Evolutionary conservation across 1,284 basidiomycete species (phyloP).

Genomic region (Austroboletus niveus): DNA sequence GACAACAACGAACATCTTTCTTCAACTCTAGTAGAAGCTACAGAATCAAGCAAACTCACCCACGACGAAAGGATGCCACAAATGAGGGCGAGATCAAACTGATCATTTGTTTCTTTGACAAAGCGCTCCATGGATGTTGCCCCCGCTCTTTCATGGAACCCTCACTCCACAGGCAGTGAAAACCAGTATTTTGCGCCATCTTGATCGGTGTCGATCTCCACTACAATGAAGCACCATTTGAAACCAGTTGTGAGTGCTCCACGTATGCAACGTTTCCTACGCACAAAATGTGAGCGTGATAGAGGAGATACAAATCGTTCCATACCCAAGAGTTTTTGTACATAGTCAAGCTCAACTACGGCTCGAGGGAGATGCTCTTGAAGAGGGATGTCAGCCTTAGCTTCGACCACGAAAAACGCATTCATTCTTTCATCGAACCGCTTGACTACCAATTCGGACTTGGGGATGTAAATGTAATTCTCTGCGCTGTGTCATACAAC

Average conservation of each 20-base stretch:
- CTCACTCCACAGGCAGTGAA: no score
- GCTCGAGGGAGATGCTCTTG: not conserved
- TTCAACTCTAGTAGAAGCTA: not conserved
- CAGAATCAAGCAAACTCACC: not conserved
- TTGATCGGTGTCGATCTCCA: not conserved
- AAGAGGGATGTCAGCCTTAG: not conserved
- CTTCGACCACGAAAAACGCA: not conserved
- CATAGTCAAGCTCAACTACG: not conserved
- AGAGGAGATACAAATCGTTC: not conserved
- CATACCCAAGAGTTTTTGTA: not conserved
- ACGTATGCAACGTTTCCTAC: not conserved
- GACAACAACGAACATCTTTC: not conserved
- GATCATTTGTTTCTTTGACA: no score
- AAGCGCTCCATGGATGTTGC: no score
- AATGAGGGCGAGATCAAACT: not conserved
- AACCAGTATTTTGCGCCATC: not conserved
- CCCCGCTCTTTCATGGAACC: no score
- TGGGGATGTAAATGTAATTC: not conserved
- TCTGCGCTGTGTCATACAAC: not conserved
- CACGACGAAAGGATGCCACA: constrained; percentile 1
- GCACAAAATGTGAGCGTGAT: not conserved
- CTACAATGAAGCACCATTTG: not conserved
- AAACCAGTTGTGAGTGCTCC: not conserved
- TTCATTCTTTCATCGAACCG: not conserved
- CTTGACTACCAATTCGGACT: not conserved